phyloP scores from a whole-genome alignment of 1,139 yeast species.

The Zygoascus sp. region DNA sequence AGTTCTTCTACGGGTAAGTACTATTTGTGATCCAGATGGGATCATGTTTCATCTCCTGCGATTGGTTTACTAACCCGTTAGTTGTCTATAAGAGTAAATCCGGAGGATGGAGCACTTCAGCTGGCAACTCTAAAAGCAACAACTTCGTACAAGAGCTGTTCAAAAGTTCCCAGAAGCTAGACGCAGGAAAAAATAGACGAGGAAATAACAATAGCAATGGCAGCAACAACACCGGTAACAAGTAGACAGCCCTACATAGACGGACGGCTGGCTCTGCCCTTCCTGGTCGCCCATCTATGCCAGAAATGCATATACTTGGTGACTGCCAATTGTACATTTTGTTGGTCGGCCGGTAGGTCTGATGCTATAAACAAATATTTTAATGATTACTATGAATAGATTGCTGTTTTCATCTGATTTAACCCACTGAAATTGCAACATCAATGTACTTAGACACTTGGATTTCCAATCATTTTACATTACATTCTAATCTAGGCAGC shows the following conservation, averaged over 20 bases:
- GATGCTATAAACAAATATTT: too few species aligned
- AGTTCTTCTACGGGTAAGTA: conserved; percentile 2
- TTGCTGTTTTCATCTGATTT: background rate
- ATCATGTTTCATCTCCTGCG: background rate
- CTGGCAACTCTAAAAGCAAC: conserved; percentile 17
- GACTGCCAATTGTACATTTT: too few species aligned
- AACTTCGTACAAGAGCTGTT: conserved; percentile 22
- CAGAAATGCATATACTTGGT: too few species aligned
- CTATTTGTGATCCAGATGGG: background rate
- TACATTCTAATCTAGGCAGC: too few species aligned
- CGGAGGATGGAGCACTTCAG: conserved; percentile 25
- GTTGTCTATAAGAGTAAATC: conserved; percentile 25
- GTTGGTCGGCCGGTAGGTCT: too few species aligned
- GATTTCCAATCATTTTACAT: too few species aligned
- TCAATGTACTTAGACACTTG: too few species aligned
- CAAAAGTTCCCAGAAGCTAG: conserved; percentile 13
- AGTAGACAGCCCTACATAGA: background rate
- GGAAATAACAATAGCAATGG: background rate
- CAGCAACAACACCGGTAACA: background rate
- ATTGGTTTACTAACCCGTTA: too few species aligned
- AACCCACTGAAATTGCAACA: too few species aligned
- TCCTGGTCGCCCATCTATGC: too few species aligned
- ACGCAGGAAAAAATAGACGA: background rate
- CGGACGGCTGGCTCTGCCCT: too few species aligned
- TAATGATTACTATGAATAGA: background rate